A percentile compares a stretch with the other conserved stretches of the same genome.
These are phyloP conservation scores for Heritiera fomes DNA, from an alignment of 345 rosid species.

Conservation along the genomic window DNA sequence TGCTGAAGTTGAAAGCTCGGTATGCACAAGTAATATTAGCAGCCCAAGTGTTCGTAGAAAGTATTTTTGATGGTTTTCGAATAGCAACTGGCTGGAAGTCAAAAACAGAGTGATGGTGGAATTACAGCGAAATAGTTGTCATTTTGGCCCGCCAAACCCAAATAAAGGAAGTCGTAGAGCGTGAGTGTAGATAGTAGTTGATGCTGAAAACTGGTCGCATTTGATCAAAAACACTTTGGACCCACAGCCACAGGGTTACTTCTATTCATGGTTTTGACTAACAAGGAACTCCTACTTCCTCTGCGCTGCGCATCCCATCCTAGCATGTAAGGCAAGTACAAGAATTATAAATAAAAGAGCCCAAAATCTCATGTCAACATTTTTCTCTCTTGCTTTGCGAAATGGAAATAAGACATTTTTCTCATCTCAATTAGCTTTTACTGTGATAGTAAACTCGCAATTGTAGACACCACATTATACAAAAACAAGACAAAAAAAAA, in stretches of 20 bases:
- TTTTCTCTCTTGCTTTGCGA: background rate
- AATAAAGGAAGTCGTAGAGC: background rate
- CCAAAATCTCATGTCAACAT: background rate
- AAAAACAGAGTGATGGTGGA: background rate
- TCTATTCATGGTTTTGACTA: background rate
- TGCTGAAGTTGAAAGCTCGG: background rate
- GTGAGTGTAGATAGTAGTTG: background rate
- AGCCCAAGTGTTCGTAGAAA: background rate
- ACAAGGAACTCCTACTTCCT: background rate
- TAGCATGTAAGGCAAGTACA: background rate
- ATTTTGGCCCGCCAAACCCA: background rate
- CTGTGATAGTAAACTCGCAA: background rate
- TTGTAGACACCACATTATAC: too few relatives aligned
- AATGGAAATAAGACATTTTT: background rate
- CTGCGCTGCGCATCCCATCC: background rate
- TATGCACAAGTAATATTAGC: too few relatives aligned
- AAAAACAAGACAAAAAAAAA: background rate
- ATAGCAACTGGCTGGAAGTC: background rate
- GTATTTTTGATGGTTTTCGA: background rate
- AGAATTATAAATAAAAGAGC: background rate
- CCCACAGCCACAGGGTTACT: background rate
- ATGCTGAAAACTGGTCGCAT: background rate
- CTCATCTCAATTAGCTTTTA: background rate
- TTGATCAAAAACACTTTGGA: background rate
- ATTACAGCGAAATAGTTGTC: background rate